phyloP scores from a whole-genome alignment of 2,329 filamentous ascomycete genomes.

The Sphaerulina vaccinii region DNA sequence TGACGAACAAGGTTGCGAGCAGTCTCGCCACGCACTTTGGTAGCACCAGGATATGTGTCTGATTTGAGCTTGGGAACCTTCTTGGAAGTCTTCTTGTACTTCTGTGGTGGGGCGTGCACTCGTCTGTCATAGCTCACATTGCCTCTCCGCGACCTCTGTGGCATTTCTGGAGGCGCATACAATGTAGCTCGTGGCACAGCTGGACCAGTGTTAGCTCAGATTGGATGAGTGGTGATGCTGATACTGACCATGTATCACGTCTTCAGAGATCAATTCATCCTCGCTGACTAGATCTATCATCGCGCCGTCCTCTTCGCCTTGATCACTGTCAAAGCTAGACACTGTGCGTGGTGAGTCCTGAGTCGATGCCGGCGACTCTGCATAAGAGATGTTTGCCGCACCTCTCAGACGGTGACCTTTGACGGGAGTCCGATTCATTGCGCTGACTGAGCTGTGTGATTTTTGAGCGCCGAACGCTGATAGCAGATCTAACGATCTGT shows the following conservation, averaged over 20 bases:
- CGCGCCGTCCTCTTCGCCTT: conserved; percentile 3
- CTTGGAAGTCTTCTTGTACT: conserved; percentile 15
- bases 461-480: conserved; percentile 31
- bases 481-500: conserved; percentile 27
- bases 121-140: conserved; percentile 28
- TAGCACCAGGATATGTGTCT: conserved; percentile 12
- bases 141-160: conserved; percentile 28
- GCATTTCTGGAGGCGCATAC: conserved; percentile 19
- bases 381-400: conserved; percentile 23
- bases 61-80: conserved; percentile 19
- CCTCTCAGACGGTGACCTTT: conserved; percentile 19
- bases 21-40: conserved; percentile 32
- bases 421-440: conserved; percentile 25
- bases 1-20: conserved; percentile 43
- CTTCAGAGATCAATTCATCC: conserved; percentile 27
- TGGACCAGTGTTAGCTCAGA: not conserved
- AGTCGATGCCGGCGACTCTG: conserved; percentile 24
- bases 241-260: conserved; percentile 24
- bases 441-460: conserved; percentile 29
- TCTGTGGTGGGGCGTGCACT: conserved; percentile 9
- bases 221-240: too few species aligned
- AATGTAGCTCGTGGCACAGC: conserved; percentile 17
- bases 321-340: conserved; percentile 16
- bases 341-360: conserved; percentile 15
- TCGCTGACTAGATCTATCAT: conserved; percentile 18